Conservation (phyloP, 495 filamentous ascomycete genomes). For the Aspergillus wentii region DNA sequence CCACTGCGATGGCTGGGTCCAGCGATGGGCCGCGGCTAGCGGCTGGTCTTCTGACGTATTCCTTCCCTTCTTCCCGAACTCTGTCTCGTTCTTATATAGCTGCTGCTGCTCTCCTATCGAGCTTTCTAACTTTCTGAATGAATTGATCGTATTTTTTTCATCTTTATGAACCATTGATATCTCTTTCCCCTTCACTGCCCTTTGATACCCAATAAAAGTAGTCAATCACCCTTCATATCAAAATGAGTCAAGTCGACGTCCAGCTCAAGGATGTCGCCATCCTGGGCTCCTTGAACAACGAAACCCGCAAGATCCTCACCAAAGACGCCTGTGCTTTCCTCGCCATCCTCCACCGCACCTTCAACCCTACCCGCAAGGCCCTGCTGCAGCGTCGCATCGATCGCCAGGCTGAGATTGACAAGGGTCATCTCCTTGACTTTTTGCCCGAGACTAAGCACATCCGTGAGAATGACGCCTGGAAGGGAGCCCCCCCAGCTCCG, state of each 20-base stretch:
- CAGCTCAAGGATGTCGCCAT: conserved; percentile 87
- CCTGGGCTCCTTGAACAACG: conserved; percentile 69
- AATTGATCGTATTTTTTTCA: conserved; percentile 4
- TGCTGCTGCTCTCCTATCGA: not conserved
- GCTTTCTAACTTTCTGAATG: conserved; percentile 5
- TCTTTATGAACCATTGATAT: too few species aligned
- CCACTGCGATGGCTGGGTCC: not conserved
- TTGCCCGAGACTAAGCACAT: conserved; percentile 94
- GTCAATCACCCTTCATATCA: conserved; percentile 14
- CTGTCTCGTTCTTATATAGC: conserved; percentile 23
- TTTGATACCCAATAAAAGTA: too few species aligned
- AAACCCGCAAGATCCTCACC: conserved; percentile 84
- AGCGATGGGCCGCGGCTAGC: conserved; percentile 34
- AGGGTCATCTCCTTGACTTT: conserved; percentile 88
- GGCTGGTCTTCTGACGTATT: conserved; percentile 33
- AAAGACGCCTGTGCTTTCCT: conserved; percentile 90
- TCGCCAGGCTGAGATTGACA: conserved; percentile 93
- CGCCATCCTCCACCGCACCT: conserved; percentile 87
- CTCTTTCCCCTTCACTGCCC: not conserved
- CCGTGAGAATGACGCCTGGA: conserved; percentile 91
- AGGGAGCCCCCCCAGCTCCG: conserved; percentile 87
- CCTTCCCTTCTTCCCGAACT: conserved; percentile 15
- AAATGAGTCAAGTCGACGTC: conserved; percentile 65
- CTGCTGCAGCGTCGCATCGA: conserved; percentile 80
- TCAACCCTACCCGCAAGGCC: conserved; percentile 85